Evolutionary conservation across 768 basidiomycete species (phyloP), one percentile per base, ranked within the genome.

Genomic region (Hysterangium stoloniferum): DNA sequence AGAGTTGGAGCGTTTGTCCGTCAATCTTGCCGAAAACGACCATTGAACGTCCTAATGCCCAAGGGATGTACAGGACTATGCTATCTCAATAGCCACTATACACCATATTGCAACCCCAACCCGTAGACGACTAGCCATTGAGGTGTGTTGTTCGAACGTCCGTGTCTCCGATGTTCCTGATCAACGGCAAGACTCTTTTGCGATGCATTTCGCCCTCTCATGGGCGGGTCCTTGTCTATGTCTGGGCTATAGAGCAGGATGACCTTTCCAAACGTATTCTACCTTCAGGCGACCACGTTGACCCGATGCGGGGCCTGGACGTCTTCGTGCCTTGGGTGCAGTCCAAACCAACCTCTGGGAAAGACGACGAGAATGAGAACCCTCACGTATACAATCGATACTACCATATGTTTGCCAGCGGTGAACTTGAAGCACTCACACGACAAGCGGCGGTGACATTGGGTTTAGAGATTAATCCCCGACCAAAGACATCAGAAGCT

Each of bases 211-310:
- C 82, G 0, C 73, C 82, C 1, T 46, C 57, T 1, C 81, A 87
- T 56, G 90, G 92, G 7, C 82, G 90, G 8, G 68, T 91, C 34
- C 69, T 99, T 48, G 84, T 98, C 55, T 96, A 96, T 57, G 96
- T 98, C 29, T 99, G 96, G 96, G 93, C 95, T 1, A 77, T 86
- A 53, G 92, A 97, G 59, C 96, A 99, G 68, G 90, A 95, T 52
- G 76, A 78, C 25, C 66, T 81, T 6, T 93, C 91, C 1, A 93
- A 87, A 62, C 77, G 93, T 29, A 69, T 64, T 52, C 80, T 95
- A 29, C 67, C 71, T 47, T 67, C 73, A 1, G 57, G 57, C 6
- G 61, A 64, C 6, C 58, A 68, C 24, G 59, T 60, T 12, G 28
- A 50, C 1, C 54, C 49, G n/a, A 48, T 37, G 11, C 52, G 46